These are phyloP conservation scores for Mortierella sp. DNA, from an alignment of 371 early-diverging fungal genomes.

Conservation along the genomic window DNA sequence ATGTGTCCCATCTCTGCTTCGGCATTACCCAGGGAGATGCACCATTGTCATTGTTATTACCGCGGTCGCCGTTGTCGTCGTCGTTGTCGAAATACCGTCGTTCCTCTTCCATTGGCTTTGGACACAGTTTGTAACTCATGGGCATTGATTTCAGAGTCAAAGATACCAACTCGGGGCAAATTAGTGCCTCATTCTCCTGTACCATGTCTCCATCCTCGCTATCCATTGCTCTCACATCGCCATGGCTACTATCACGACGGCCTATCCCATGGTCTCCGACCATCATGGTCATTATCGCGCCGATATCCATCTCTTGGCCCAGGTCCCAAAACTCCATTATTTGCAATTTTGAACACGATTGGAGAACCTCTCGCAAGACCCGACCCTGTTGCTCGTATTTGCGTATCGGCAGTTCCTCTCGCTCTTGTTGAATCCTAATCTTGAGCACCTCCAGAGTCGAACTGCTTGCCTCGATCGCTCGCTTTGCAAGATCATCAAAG, in stretches of 20 bases:
- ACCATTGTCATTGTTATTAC: not conserved
- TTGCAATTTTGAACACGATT: not conserved
- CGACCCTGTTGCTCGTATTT: not conserved
- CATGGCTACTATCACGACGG: too few species aligned
- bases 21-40: constrained; percentile 10
- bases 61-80: not conserved
- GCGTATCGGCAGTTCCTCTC: not conserved
- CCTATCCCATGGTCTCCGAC: not conserved
- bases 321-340: not conserved
- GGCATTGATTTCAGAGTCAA: not conserved
- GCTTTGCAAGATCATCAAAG: constrained; percentile 1
- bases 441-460: constrained; percentile 7
- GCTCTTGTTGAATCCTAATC: not conserved
- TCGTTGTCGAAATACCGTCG: not conserved
- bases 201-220: too few species aligned
- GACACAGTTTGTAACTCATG: too few species aligned
- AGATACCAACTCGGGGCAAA: not conserved
- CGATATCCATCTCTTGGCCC: not conserved
- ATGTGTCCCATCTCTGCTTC: not conserved
- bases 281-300: not conserved
- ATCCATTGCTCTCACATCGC: too few species aligned
- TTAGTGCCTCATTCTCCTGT: not conserved
- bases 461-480: constrained; percentile 4
- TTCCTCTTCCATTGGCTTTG: not conserved
- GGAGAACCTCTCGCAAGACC: not conserved